Conservation (phyloP, 2,329 filamentous ascomycete species). For the Metarhizium sp. region DNA sequence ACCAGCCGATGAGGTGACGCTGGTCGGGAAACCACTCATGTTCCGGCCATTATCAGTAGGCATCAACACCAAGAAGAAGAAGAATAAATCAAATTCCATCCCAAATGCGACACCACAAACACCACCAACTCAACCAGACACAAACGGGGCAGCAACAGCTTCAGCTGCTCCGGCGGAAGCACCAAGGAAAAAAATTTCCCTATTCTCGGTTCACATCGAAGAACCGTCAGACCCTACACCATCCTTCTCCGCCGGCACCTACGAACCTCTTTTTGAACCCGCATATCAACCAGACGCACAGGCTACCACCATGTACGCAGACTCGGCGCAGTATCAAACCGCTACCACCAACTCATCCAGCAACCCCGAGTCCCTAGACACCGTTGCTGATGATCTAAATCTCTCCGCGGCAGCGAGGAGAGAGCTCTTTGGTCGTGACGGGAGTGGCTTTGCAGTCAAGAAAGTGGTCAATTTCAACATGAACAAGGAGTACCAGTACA, state of each 20-base stretch:
- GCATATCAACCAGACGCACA: conserved; percentile 10
- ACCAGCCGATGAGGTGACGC: conserved; percentile 53
- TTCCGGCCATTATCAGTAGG: conserved; percentile 84
- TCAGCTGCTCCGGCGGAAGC: conserved; percentile 11
- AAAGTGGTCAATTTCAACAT: conserved; percentile 82
- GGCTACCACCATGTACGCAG: conserved; percentile 15
- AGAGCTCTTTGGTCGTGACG: conserved; percentile 72
- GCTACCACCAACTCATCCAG: conserved; percentile 15
- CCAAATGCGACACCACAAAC: conserved; percentile 3
- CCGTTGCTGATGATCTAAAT: conserved; percentile 68
- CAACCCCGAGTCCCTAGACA: conserved; percentile 49
- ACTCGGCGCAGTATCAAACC: conserved; percentile 23
- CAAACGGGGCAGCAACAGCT: conserved; percentile 7
- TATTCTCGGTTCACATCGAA: conserved; percentile 56
- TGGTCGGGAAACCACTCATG: conserved; percentile 72
- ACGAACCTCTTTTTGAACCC: conserved; percentile 43
- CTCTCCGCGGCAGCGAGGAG: conserved; percentile 68
- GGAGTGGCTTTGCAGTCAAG: conserved; percentile 29
- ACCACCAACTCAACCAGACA: not conserved
- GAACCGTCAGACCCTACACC: conserved; percentile 18
- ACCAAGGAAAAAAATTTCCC: conserved; percentile 47
- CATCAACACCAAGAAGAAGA: conserved; percentile 64
- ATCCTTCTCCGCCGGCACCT: conserved; percentile 21
- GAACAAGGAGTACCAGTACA: conserved; percentile 76
- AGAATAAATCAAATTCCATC: conserved; percentile 22